Base-by-base conservation (phyloP, 2,329 filamentous ascomycete species). In the Arthrinium puccinioides region DNA sequence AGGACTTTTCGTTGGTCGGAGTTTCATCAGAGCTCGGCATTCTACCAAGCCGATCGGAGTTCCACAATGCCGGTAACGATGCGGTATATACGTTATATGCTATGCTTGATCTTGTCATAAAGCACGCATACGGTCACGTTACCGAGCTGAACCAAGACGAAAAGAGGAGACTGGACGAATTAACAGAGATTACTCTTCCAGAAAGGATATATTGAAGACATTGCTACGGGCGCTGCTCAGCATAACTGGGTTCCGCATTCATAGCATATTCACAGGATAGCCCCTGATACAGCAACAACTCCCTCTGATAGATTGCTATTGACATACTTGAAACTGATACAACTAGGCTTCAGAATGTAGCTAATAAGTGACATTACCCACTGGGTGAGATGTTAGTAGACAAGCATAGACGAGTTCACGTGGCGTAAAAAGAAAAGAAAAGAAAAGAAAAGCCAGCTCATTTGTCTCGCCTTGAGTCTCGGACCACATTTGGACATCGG, bases 31-130 rank as follows among this genome's bases (percentile, higher is more conserved):
- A 32, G 2, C 14, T 21, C 5, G 30, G 15, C 9, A 24, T 18
- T 4, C 9, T 23, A 18, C 30, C 37, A n/a, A n/a, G 11, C 20
- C 16, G 4, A 1, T 33, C 30, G 9, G 15, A 26, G 8, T 38
- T 38, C 37, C 30, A 28, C 13, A 33, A 38, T 18, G 30, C 36
- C 16, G 36, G 36, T 9, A 38, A 38, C 11, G 14, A 33, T 16
- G 29, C 23, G 1, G 23, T 33, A 10, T 38, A 33, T 26, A 33
- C 36, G 9, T 16, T 38, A 23, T 38, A 33, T 30, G 23, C 30
- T 18, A 38, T 33, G 30, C 11, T 38, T 7, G n/a, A 25, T 14
- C 30, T 38, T 18, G 23, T 19, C 9, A 21, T 28, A 10, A 25
- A 27, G 25, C 16, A 28, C 21, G 37, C 6, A 10, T 20, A 8